Conservation (phyloP, 1,284 basidiomycete genomes). For the Paramarasmius palmivorus region DNA sequence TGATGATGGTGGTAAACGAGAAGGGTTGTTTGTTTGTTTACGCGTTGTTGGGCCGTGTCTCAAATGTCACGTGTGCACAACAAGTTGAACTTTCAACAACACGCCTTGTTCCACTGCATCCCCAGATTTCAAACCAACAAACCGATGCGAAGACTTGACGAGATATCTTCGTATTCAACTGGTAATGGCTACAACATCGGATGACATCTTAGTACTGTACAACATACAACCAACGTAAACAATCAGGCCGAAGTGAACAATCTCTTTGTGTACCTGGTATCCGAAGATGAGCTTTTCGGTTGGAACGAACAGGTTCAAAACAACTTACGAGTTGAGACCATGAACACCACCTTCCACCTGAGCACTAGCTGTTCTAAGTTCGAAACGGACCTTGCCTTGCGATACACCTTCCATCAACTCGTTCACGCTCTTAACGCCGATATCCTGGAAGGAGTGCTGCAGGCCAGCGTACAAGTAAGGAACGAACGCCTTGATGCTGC, state of each 20-base stretch:
- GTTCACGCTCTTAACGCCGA: constrained; percentile 74
- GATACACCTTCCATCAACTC: constrained; percentile 67
- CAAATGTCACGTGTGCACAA: too few species aligned
- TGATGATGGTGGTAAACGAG: not conserved
- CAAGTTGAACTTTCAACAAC: too few species aligned
- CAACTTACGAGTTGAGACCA: constrained; percentile 78
- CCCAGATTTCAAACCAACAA: too few species aligned
- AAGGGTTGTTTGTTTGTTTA: not conserved
- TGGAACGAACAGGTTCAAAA: not conserved
- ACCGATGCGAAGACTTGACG: too few species aligned
- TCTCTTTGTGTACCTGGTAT: constrained; percentile 32
- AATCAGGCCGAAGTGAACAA: constrained; percentile 18
- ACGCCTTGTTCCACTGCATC: too few species aligned
- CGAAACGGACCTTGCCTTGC: constrained; percentile 80
- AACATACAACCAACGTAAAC: too few species aligned
- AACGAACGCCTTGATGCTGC: constrained; percentile 87
- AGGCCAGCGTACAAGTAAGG: constrained; percentile 93
- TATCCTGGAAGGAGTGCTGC: constrained; percentile 96
- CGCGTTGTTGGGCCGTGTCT: constrained; percentile 1
- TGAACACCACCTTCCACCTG: constrained; percentile 97
- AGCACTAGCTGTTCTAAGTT: constrained; percentile 92
- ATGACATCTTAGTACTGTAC: too few species aligned
- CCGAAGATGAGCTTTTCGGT: not conserved
- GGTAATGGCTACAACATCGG: too few species aligned
- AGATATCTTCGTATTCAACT: too few species aligned